These are phyloP conservation scores for Leishmania turanica DNA, from an alignment of 208 protist species.

Conservation along the genomic window DNA sequence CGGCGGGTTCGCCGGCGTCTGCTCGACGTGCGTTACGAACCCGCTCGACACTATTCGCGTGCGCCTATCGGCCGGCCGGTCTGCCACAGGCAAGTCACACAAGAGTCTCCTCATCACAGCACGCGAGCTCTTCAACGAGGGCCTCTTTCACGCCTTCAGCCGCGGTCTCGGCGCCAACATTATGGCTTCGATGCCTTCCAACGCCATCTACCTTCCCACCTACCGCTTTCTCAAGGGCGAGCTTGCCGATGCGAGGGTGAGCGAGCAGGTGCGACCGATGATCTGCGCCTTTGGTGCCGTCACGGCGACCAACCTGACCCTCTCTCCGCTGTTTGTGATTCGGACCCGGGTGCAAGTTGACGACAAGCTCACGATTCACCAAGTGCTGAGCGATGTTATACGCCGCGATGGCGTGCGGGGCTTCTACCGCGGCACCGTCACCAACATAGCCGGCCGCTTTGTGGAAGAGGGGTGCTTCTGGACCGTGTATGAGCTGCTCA, in stretches of 20 bases:
- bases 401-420: slow-evolving; percentile 69
- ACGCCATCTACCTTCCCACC: slow-evolving; percentile 85
- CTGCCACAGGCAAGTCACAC: slow-evolving; percentile 77
- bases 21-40: slow-evolving; percentile 89
- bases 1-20: slow-evolving; percentile 85
- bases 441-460: slow-evolving; percentile 83
- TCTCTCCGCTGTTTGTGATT: slow-evolving; percentile 88
- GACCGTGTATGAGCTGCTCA: slow-evolving; percentile 87
- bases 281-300: slow-evolving; percentile 80
- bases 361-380: slow-evolving; percentile 70
- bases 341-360: slow-evolving; percentile 89
- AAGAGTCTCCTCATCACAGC: slow-evolving; percentile 77
- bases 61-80: slow-evolving; percentile 68
- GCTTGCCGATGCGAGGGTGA: slow-evolving; percentile 43
- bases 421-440: slow-evolving; percentile 88
- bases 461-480: slow-evolving; percentile 90
- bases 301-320: slow-evolving; percentile 66
- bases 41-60: slow-evolving; percentile 91
- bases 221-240: slow-evolving; percentile 77
- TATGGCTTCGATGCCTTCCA: slow-evolving; percentile 89
- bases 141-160: slow-evolving; percentile 74
- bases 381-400: slow-evolving; percentile 71
- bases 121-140: slow-evolving; percentile 68
- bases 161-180: slow-evolving; percentile 86
- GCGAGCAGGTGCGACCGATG: slow-evolving; percentile 55